Conservation (phyloP, 2,329 filamentous ascomycete genomes). For the Fonsecaea erecta region DNA sequence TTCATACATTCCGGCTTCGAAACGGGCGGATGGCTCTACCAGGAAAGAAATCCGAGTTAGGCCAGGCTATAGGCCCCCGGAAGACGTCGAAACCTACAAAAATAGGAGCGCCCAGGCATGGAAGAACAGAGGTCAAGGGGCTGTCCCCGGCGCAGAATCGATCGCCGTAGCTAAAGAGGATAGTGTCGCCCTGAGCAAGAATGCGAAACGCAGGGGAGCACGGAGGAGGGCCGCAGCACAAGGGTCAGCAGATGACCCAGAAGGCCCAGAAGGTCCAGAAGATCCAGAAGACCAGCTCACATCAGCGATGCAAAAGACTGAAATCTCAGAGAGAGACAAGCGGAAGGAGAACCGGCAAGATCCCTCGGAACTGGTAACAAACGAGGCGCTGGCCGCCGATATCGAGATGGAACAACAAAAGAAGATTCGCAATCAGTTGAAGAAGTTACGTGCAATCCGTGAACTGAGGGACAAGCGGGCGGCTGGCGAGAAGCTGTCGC, state of each 20-base stretch:
- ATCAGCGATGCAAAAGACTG: slow-evolving; percentile 33
- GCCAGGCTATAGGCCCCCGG: slow-evolving; percentile 89
- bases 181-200: slow-evolving; percentile 73
- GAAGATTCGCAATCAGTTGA: slow-evolving; percentile 86
- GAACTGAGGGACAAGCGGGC: slow-evolving; percentile 92
- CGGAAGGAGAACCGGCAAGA: slow-evolving; percentile 40
- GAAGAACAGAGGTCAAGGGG: slow-evolving; percentile 72
- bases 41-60: slow-evolving; percentile 92
- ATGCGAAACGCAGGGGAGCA: slow-evolving; percentile 75
- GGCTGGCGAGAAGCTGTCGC: slow-evolving; percentile 77
- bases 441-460: slow-evolving; percentile 92
- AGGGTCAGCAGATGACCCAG: slow-evolving; percentile 42
- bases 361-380: slow-evolving; percentile 37
- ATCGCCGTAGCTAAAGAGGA: slow-evolving; percentile 55
- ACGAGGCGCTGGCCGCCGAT: slow-evolving; percentile 55
- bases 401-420: slow-evolving; percentile 83
- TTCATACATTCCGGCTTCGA: slow-evolving; percentile 85
- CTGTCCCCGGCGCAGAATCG: slow-evolving; percentile 73
- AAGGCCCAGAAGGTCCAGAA: slow-evolving; percentile 45
- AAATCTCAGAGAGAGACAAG: slow-evolving; percentile 29
- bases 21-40: slow-evolving; percentile 85
- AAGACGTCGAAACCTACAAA: slow-evolving; percentile 96
- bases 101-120: slow-evolving; percentile 86
- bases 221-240: slow-evolving; percentile 61
- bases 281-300: slow-evolving; percentile 45